Conservation (phyloP, 805 yeast species). For the Lipomyces yamanashiensis region DNA sequence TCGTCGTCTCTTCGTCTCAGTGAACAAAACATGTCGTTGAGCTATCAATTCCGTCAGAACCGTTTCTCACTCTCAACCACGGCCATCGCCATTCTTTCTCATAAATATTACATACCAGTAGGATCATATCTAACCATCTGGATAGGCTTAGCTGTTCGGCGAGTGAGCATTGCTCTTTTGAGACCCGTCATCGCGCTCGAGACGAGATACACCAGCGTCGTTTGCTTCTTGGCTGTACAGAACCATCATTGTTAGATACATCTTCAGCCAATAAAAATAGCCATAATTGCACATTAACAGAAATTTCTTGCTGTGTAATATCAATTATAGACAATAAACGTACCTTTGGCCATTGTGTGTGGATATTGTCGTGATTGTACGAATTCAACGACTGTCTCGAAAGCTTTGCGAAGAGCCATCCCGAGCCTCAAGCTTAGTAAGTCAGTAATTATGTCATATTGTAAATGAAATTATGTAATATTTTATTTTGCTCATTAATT, state of each 20-base stretch:
- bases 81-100: background rate
- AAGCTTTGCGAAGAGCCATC: background rate
- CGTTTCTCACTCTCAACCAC: background rate
- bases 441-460: background rate
- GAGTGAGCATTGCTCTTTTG: slow-evolving; percentile 76
- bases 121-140: slow-evolving; percentile 89
- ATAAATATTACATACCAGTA: slow-evolving; percentile 47
- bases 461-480: background rate
- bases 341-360: too few species aligned
- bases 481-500: background rate
- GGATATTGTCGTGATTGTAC: background rate
- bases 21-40: slow-evolving; percentile 87
- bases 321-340: too few species aligned
- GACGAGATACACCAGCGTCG: slow-evolving; percentile 77
- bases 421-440: background rate
- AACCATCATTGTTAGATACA: background rate
- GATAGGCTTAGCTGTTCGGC: slow-evolving; percentile 78
- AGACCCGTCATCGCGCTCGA: slow-evolving; percentile 92
- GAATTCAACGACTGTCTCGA: background rate
- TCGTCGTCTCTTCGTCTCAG: slow-evolving; percentile 85
- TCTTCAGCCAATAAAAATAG: too few species aligned
- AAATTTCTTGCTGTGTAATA: too few species aligned
- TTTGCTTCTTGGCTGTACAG: slow-evolving; percentile 4
- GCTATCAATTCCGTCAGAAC: slow-evolving; percentile 47
- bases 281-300: too few species aligned